Evolutionary conservation across 2,329 filamentous ascomycete species (phyloP).

Genomic region (Fusarium globosum): DNA sequence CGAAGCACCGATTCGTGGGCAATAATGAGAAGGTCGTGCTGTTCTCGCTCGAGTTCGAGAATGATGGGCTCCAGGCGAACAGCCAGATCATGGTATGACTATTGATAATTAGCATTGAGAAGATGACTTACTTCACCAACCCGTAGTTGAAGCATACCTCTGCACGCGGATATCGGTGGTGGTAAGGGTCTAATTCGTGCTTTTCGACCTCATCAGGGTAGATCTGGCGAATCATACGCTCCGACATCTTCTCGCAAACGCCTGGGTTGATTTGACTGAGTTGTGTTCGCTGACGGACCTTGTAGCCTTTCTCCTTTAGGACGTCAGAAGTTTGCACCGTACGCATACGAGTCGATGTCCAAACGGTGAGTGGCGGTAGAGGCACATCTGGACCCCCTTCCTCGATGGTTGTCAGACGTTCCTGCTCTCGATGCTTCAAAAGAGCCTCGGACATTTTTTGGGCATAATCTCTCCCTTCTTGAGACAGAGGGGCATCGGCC

Average conservation of each 20-base stretch:
- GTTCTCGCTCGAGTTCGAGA: constrained; percentile 93
- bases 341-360: constrained; percentile 91
- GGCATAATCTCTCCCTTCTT: constrained; percentile 83
- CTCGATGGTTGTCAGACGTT: constrained; percentile 75
- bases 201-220: constrained; percentile 93
- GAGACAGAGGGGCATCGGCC: constrained; percentile 85
- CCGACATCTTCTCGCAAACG: constrained; percentile 93
- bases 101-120: constrained; percentile 13
- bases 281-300: constrained; percentile 90
- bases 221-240: constrained; percentile 79
- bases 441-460: constrained; percentile 87
- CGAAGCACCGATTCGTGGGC: constrained; percentile 98
- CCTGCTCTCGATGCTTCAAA: constrained; percentile 83
- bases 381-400: constrained; percentile 75
- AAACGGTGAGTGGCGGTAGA: constrained; percentile 85
- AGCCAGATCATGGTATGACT: constrained; percentile 99
- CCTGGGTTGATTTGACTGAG: constrained; percentile 98
- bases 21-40: constrained; percentile 97
- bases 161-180: constrained; percentile 93
- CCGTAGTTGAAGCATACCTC: constrained; percentile 69
- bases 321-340: constrained; percentile 91
- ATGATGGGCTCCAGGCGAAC: constrained; percentile 98
- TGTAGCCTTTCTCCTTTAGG: constrained; percentile 82
- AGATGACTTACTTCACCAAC: not conserved
- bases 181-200: constrained; percentile 94